Evolutionary conservation across 805 yeast species (phyloP).

Genomic region (Candida ascalaphidarum): DNA sequence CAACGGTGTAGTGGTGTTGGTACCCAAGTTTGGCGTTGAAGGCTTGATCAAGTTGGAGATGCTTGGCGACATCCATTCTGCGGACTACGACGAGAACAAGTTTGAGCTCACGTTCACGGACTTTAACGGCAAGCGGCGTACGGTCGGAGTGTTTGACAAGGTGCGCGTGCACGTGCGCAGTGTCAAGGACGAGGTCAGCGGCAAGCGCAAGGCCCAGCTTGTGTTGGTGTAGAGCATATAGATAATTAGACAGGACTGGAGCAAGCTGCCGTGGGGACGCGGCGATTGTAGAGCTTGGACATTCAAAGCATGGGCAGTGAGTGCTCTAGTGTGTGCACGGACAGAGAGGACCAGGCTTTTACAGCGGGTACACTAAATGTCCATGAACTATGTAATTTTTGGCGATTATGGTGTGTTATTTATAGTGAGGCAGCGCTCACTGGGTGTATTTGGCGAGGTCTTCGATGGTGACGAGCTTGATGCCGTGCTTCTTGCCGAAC

Average conservation of each 20-base stretch:
- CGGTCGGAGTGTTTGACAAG: constrained; percentile 71
- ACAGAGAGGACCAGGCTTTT: too few species aligned
- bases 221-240: constrained; percentile 32
- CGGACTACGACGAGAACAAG: constrained; percentile 68
- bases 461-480: constrained; percentile 75
- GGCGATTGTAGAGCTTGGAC: too few species aligned
- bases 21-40: constrained; percentile 94
- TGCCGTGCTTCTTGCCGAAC: constrained; percentile 52
- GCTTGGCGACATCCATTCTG: constrained; percentile 55
- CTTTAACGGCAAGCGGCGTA: constrained; percentile 34
- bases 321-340: too few species aligned
- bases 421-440: background rate
- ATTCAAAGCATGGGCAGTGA: too few species aligned
- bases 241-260: too few species aligned
- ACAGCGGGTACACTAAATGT: too few species aligned
- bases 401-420: too few species aligned
- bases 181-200: constrained; percentile 76
- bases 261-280: too few species aligned
- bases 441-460: constrained; percentile 50
- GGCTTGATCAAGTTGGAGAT: constrained; percentile 80
- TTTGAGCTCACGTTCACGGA: constrained; percentile 58
- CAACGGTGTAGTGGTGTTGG: constrained; percentile 90
- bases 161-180: constrained; percentile 79
- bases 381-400: too few species aligned
- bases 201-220: constrained; percentile 86